A percentile compares a stretch with the other conserved stretches of the same genome.
These are phyloP conservation scores for Termitomyces titanicus DNA, from an alignment of 768 basidiomycete species.

Conservation along the genomic window DNA sequence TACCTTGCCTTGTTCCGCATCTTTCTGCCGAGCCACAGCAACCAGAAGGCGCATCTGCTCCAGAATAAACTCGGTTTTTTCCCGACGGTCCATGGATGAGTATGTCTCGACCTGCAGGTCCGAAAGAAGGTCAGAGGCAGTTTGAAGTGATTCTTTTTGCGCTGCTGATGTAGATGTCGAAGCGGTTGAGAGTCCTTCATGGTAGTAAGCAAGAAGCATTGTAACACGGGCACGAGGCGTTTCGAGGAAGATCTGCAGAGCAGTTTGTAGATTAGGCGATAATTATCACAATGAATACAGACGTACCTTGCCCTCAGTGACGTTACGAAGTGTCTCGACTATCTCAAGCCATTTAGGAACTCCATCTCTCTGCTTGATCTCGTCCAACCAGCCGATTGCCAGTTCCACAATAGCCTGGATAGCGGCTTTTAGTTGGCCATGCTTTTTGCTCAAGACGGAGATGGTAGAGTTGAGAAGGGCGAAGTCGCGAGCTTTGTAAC, in stretches of 20 bases:
- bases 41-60: conserved; percentile 95
- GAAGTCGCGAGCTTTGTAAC: conserved; percentile 70
- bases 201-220: conserved; percentile 77
- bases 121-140: conserved; percentile 86
- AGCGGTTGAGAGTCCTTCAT: conserved; percentile 63
- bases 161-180: conserved; percentile 39
- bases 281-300: neutral
- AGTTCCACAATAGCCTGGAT: conserved; percentile 91
- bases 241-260: conserved; percentile 85
- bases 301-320: conserved; percentile 95
- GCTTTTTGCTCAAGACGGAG: conserved; percentile 82
- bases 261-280: neutral
- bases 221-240: conserved; percentile 95
- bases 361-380: conserved; percentile 65
- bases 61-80: conserved; percentile 97
- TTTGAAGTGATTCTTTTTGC: conserved; percentile 69
- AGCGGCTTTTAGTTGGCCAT: conserved; percentile 91
- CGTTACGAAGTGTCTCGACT: conserved; percentile 82
- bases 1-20: conserved; percentile 59
- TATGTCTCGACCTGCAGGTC: conserved; percentile 99
- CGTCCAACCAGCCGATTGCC: conserved; percentile 77
- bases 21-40: conserved; percentile 72
- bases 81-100: conserved; percentile 95
- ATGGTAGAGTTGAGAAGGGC: conserved; percentile 68
- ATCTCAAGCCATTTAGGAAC: conserved; percentile 80